phyloP scores from a whole-genome alignment of 2,329 filamentous ascomycete genomes.

The Torrubiellomyces zombiae region DNA sequence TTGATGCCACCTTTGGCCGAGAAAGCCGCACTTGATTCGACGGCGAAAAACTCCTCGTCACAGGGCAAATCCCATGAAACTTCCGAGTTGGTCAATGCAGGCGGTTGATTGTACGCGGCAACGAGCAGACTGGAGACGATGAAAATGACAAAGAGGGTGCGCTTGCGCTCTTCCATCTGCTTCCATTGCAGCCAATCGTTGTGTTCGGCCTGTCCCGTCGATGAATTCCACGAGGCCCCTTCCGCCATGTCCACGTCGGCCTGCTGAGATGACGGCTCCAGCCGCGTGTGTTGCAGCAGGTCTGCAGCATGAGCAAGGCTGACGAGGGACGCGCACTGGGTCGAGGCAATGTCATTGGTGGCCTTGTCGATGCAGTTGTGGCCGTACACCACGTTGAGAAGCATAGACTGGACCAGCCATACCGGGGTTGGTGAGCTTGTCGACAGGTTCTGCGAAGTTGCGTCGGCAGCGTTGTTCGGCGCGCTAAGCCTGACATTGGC shows the following conservation, averaged over 20 bases:
- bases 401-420: constrained; percentile 94
- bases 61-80: constrained; percentile 80
- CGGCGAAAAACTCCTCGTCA: constrained; percentile 80
- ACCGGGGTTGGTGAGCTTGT: constrained; percentile 59
- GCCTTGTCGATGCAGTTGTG: constrained; percentile 88
- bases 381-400: constrained; percentile 88
- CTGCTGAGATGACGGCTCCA: constrained; percentile 28
- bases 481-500: constrained; percentile 39
- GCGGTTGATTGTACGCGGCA: constrained; percentile 83
- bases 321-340: constrained; percentile 78
- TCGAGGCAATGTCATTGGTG: constrained; percentile 80
- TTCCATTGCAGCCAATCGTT: constrained; percentile 73
- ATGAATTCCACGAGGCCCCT: constrained; percentile 28
- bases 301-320: constrained; percentile 84
- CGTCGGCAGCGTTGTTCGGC: constrained; percentile 27
- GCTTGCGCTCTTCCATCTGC: constrained; percentile 72
- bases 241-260: constrained; percentile 40
- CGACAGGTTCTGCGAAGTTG: constrained; percentile 33
- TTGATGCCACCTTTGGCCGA: constrained; percentile 56
- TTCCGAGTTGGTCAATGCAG: constrained; percentile 84
- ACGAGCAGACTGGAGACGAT: constrained; percentile 81
- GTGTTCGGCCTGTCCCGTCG: constrained; percentile 34
- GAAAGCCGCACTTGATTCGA: constrained; percentile 71
- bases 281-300: constrained; percentile 33
- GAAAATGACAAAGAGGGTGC: constrained; percentile 83